Conservation (phyloP, 2,329 filamentous ascomycete species). For the Myriosclerotinia scirpicola region DNA sequence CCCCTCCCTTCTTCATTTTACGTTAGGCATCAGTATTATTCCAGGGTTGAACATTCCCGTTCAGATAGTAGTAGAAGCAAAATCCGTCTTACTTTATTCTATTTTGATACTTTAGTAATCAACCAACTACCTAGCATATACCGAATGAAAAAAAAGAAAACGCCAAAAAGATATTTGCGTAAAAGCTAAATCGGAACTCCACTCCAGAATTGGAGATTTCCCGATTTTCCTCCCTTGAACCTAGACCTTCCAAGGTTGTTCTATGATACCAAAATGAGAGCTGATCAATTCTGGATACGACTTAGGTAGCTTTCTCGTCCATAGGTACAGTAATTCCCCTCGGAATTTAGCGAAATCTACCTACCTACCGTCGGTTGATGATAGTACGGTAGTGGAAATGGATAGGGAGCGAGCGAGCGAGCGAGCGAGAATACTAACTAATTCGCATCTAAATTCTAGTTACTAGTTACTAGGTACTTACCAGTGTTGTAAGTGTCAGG, state of each 20-base stretch:
- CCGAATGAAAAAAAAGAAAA: not conserved
- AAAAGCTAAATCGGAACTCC: not conserved
- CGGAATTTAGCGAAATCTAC: slow-evolving; percentile 5
- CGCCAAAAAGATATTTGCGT: not conserved
- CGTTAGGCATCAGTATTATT: slow-evolving; percentile 10
- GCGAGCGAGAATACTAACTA: not conserved
- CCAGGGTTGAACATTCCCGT: not conserved
- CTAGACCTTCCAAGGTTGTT: too few species aligned
- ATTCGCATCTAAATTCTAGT: not conserved
- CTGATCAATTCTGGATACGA: not conserved
- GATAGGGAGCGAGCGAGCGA: not conserved
- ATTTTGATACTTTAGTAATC: not conserved
- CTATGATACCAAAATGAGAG: not conserved
- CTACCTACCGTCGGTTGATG: not conserved
- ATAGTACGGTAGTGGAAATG: not conserved
- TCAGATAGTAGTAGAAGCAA: not conserved
- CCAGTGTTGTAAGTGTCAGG: slow-evolving; percentile 1
- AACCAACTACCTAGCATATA: too few species aligned
- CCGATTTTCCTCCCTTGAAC: not conserved
- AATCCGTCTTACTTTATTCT: not conserved
- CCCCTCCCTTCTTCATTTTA: not conserved
- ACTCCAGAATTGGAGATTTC: not conserved
- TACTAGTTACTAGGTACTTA: too few species aligned
- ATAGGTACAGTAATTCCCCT: not conserved
- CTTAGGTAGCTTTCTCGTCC: not conserved